These are phyloP conservation scores for Tylopilus sp. DNA, from an alignment of 1,284 basidiomycete species.

Conservation along the genomic window DNA sequence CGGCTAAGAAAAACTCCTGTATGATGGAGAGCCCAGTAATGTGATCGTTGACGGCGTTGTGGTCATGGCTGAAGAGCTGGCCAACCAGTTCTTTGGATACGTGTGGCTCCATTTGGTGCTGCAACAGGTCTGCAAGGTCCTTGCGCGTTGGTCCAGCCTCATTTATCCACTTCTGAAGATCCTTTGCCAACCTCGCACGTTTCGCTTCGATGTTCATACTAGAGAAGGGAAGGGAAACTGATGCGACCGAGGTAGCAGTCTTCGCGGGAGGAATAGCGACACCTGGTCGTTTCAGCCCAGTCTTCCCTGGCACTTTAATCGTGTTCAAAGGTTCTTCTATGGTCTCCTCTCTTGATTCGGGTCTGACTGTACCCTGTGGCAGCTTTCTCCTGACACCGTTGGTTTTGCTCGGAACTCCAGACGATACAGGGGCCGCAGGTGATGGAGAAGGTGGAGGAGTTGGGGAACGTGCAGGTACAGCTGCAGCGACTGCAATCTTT, in stretches of 20 bases:
- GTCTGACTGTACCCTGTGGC: slow-evolving; percentile 57
- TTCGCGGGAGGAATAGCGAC: slow-evolving; percentile 34
- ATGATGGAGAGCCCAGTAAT: slow-evolving; percentile 73
- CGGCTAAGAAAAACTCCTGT: slow-evolving; percentile 69
- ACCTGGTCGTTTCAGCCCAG: slow-evolving; percentile 51
- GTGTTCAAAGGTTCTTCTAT: slow-evolving; percentile 43
- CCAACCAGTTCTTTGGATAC: slow-evolving; percentile 74
- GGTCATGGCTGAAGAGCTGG: slow-evolving; percentile 92
- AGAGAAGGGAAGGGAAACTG: slow-evolving; percentile 54
- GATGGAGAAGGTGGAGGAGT: slow-evolving; percentile 37
- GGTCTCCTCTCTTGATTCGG: slow-evolving; percentile 60
- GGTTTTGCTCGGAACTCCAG: slow-evolving; percentile 45
- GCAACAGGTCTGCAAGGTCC: slow-evolving; percentile 84
- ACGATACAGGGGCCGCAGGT: slow-evolving; percentile 29
- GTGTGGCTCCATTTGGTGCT: slow-evolving; percentile 89
- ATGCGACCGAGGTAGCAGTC: slow-evolving; percentile 29
- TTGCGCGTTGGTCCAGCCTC: slow-evolving; percentile 79
- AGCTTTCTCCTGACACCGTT: slow-evolving; percentile 67
- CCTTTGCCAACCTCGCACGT: slow-evolving; percentile 71
- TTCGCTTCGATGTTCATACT: slow-evolving; percentile 75
- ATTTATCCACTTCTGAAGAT: slow-evolving; percentile 78
- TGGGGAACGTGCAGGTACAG: slow-evolving; percentile 20
- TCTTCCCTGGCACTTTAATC: slow-evolving; percentile 43
- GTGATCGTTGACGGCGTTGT: slow-evolving; percentile 93
- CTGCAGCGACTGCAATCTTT: slow-evolving; percentile 12